A percentile compares a stretch with the other conserved stretches of the same genome.
Conservation (phyloP, 306 rosid species). For the Begonia peltatifolia region DNA sequence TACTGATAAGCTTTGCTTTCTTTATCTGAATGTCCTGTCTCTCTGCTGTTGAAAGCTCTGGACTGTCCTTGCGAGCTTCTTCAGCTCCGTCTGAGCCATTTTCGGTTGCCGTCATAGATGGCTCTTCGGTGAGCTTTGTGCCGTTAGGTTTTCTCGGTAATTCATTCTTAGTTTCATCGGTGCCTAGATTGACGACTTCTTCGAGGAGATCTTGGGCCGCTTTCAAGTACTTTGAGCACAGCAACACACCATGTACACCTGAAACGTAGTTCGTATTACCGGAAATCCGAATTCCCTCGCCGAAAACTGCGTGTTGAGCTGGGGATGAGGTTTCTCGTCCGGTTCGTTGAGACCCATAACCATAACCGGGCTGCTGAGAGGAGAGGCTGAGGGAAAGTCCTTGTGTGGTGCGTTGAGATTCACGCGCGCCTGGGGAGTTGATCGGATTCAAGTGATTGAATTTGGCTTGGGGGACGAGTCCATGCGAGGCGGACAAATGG, state of each 20-base stretch:
- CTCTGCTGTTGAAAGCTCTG: conserved; percentile 62
- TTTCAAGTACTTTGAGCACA: conserved; percentile 77
- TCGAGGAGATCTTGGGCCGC: conserved; percentile 82
- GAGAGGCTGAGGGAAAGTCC: conserved; percentile 63
- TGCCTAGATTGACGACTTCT: conserved; percentile 66
- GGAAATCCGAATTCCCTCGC: conserved; percentile 47
- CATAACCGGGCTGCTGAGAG: conserved; percentile 48
- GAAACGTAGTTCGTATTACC: conserved; percentile 49
- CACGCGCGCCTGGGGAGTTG: conserved; percentile 64
- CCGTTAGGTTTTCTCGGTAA: conserved; percentile 23
- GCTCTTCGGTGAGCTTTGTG: conserved; percentile 37
- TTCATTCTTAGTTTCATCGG: conserved; percentile 32
- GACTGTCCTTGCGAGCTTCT: conserved; percentile 28
- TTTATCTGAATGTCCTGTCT: conserved; percentile 95
- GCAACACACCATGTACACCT: conserved; percentile 62
- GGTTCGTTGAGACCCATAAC: conserved; percentile 22
- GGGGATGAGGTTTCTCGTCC: conserved; percentile 23
- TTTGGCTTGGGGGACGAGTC: conserved; percentile 50
- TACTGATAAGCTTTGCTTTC: conserved; percentile 79
- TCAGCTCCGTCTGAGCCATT: conserved; percentile 34
- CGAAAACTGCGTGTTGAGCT: conserved; percentile 17
- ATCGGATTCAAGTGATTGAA: conserved; percentile 58
- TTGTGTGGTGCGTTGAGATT: conserved; percentile 46
- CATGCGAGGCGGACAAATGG: conserved; percentile 72
- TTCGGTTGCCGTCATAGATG: conserved; percentile 31